These are phyloP conservation scores for Sporothrix luriei DNA, from an alignment of 2,329 filamentous ascomycete species.

Conservation along the genomic window DNA sequence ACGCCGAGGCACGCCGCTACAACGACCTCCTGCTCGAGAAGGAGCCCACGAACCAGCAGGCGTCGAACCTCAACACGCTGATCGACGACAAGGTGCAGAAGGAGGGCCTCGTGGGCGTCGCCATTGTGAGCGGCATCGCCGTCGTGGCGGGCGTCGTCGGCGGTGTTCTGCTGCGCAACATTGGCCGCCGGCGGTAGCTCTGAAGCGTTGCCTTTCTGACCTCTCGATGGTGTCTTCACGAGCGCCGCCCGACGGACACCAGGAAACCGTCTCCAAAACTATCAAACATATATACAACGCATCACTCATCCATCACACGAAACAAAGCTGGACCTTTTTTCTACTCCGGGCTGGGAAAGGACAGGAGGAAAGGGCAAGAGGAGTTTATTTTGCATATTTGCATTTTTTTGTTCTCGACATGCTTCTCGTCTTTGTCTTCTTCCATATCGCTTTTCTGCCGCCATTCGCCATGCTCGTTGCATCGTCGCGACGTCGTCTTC, in stretches of 20 bases:
- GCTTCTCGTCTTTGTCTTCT: constrained; percentile 9
- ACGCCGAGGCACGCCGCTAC: constrained; percentile 89
- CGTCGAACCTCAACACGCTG: constrained; percentile 77
- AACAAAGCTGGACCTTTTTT: constrained; percentile 28
- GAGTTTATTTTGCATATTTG: constrained; percentile 27
- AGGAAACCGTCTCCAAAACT: background rate
- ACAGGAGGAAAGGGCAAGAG: constrained; percentile 18
- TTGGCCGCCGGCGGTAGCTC: constrained; percentile 61
- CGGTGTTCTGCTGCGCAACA: constrained; percentile 78
- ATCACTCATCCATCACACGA: background rate
- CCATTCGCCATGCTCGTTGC: constrained; percentile 10
- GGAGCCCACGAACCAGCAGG: constrained; percentile 89
- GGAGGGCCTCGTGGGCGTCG: constrained; percentile 91
- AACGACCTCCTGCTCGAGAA: constrained; percentile 90
- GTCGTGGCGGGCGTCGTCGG: constrained; percentile 93
- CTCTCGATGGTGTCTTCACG: background rate
- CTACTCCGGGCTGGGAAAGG: constrained; percentile 6
- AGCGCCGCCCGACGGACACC: constrained; percentile 4
- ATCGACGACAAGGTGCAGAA: constrained; percentile 96
- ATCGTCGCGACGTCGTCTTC: background rate
- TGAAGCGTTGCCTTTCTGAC: background rate
- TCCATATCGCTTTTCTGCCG: background rate
- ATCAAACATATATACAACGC: constrained; percentile 3
- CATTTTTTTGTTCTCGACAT: constrained; percentile 4
- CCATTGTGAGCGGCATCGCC: constrained; percentile 90